phyloP scores from a whole-genome alignment of 768 basidiomycete species.

The Boletus insuetus region DNA sequence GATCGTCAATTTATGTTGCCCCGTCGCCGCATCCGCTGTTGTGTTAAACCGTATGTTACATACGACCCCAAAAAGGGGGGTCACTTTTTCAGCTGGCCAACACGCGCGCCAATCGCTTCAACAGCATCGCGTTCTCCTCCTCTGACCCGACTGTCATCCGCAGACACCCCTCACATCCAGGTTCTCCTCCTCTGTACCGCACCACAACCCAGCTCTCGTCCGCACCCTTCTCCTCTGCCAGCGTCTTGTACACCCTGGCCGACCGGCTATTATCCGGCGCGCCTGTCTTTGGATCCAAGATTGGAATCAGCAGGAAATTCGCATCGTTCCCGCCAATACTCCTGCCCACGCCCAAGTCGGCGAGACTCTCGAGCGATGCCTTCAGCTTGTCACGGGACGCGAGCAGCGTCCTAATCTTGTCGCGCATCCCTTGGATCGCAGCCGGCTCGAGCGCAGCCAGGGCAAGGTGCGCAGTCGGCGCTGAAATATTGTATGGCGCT shows the following conservation, averaged over 20 bases:
- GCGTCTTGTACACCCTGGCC: constrained; percentile 63
- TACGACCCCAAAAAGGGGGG: constrained; percentile 9
- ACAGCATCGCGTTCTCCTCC: constrained; percentile 65
- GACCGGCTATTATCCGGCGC: constrained; percentile 60
- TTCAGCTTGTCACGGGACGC: constrained; percentile 57
- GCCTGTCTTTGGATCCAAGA: constrained; percentile 47
- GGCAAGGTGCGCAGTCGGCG: constrained; percentile 83
- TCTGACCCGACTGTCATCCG: constrained; percentile 86
- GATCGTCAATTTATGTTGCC: no score
- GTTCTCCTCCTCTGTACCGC: constrained; percentile 81
- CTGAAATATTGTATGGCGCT: constrained; percentile 95
- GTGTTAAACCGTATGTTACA: no score
- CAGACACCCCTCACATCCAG: constrained; percentile 84
- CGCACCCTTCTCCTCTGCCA: constrained; percentile 83
- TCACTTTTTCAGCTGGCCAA: constrained; percentile 32
- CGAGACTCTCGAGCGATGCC: constrained; percentile 44
- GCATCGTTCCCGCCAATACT: constrained; percentile 82
- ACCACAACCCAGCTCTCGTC: constrained; percentile 87
- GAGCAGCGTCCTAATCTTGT: constrained; percentile 58
- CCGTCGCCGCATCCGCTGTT: no score
- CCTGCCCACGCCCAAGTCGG: constrained; percentile 54
- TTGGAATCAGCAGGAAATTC: constrained; percentile 85
- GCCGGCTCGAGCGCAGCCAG: constrained; percentile 68
- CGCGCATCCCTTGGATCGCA: constrained; percentile 62
- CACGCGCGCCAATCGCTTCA: constrained; percentile 53